phyloP scores from a whole-genome alignment of 306 rosid species.

The Boehmeria nivea region DNA sequence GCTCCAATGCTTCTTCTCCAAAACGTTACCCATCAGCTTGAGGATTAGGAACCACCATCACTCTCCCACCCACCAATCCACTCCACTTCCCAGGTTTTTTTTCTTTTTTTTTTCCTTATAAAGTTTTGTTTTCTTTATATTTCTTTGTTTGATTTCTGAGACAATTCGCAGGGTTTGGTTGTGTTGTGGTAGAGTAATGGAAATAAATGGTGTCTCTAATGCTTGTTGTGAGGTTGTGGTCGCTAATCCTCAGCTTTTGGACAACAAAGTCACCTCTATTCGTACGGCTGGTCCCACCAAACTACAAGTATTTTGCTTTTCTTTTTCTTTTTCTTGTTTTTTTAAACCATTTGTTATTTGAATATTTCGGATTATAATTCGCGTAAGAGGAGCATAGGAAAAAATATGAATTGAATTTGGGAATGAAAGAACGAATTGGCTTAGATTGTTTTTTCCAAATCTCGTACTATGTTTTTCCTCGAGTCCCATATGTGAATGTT shows the following conservation, averaged over 20 bases:
- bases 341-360: no score
- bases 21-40: not conserved
- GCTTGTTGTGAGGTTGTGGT: conserved; percentile 24
- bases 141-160: not conserved
- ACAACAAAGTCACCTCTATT: conserved; percentile 45
- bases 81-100: conserved; percentile 29
- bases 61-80: conserved; percentile 15
- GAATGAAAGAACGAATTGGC: no score
- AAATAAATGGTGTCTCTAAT: conserved; percentile 10
- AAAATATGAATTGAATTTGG: no score
- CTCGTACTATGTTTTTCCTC: no score
- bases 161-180: conserved; percentile 24
- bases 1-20: conserved; percentile 22
- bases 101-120: not conserved
- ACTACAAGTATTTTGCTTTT: conserved; percentile 47
- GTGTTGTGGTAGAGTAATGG: conserved; percentile 39
- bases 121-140: no score
- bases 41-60: conserved; percentile 9
- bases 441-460: no score
- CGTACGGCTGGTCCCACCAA: conserved; percentile 50
- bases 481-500: no score
- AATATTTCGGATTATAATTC: no score
- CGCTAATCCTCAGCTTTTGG: conserved; percentile 35
- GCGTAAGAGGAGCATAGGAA: no score
- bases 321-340: not conserved